Base-by-base conservation (phyloP, 192 early-diverging fungal genomes). In the Linnemannia elongata region DNA sequence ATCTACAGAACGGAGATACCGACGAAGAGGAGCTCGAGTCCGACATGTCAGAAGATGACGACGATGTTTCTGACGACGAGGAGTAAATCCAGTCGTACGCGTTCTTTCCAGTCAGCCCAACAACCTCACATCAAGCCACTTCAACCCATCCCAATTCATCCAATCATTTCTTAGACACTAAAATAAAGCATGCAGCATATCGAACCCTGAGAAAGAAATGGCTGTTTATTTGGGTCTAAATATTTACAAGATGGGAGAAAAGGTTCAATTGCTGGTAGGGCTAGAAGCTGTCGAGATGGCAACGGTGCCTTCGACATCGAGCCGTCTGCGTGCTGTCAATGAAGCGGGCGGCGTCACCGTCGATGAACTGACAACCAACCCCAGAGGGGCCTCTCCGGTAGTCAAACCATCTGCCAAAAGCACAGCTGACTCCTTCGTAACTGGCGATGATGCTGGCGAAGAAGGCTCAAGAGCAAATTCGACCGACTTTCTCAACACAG, bases 281-380 rank as follows among this genome's bases (percentile, higher is more conserved):
- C 36, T 72, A 42, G 70, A 72, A 0, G 70, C 70, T 3, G 70
- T 72, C 24, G 70, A 72, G n/a, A 72, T 72, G 41, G 70, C 39
- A 72, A 72, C 70, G 1, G 70, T 42, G 20, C 70, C 70, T 18
- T 42, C 70, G 36, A 12, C 30, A 66, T 66, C 27, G 60, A 30
- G 27, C 30, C 12, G 9, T 30, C 60, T 38, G 15, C 60, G 27
- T 38, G 35, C 35, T 72, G 18, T 3, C 36, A 72, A 22, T 18
- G 70, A 72, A 9, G 8, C 10, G 20, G 36, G 38, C 27, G 70
- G 41, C 20, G 38, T 42, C 5, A 4, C 35, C 6, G 36, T 72
- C 22, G 70, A 72, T 6, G 70, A 39, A 1, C 39, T 42, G 38
- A 72, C 70, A 1, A 72, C 70, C 36, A 72, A 72, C 8, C 70